These are phyloP conservation scores for Geranium incanum DNA, from an alignment of 441 rosid species.

Conservation along the genomic window DNA sequence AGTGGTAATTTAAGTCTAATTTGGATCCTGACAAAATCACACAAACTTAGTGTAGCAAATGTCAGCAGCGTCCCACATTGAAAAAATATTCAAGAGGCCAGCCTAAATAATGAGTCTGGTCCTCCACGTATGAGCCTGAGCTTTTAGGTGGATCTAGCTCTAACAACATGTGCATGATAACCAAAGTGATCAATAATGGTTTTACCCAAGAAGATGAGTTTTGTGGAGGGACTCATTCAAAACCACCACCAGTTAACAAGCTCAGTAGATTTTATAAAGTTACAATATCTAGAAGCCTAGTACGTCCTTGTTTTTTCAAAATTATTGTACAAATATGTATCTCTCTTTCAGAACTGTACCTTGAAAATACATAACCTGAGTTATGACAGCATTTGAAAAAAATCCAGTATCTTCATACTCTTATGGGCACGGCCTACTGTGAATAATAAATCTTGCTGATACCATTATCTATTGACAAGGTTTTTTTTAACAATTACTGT, in stretches of 20 bases:
- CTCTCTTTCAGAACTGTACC: not conserved
- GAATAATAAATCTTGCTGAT: not conserved
- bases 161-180: not conserved
- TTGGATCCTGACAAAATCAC: not conserved
- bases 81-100: no score
- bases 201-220: not conserved
- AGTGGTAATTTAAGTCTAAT: not conserved
- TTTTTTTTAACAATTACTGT: not conserved
- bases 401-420: not conserved
- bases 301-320: no score
- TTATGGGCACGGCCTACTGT: not conserved
- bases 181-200: not conserved
- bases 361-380: not conserved
- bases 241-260: not conserved
- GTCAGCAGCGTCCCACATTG: not conserved
- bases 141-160: no score
- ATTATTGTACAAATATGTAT: not conserved
- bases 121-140: no score
- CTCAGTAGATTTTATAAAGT: not conserved
- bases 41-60: not conserved
- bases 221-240: not conserved
- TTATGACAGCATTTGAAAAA: slow-evolving; percentile 1
- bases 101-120: no score
- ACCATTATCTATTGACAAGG: not conserved
- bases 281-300: no score